These are phyloP conservation scores for Chrysopogon serrulatus DNA, from an alignment of 176 grass and related monocot species.

Conservation along the genomic window DNA sequence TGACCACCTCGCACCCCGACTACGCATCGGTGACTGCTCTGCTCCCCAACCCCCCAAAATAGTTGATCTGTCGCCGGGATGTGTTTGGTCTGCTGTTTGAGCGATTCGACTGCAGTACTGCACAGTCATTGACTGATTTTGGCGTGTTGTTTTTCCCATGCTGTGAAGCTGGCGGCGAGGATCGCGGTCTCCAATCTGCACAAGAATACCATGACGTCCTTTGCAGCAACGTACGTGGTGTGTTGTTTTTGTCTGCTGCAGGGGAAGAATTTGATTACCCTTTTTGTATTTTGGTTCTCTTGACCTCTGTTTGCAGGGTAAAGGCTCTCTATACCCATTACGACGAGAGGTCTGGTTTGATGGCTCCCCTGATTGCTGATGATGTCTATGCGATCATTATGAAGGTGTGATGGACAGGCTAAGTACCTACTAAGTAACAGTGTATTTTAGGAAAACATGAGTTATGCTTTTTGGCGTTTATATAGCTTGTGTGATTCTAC, in stretches of 20 bases:
- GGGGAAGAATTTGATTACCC: background rate
- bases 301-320: constrained; percentile 39
- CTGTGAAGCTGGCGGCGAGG: constrained; percentile 73
- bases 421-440: background rate
- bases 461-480: background rate
- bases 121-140: background rate
- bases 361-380: constrained; percentile 76
- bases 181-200: constrained; percentile 91
- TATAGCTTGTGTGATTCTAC: background rate
- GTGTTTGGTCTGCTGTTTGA: background rate
- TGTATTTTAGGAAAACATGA: background rate
- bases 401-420: constrained; percentile 33
- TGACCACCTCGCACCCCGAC: constrained; percentile 54
- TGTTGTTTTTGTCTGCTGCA: background rate
- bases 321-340: constrained; percentile 56
- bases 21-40: constrained; percentile 43
- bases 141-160: background rate
- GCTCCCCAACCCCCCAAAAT: background rate
- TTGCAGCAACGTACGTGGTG: constrained; percentile 62
- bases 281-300: background rate
- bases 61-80: background rate
- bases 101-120: background rate
- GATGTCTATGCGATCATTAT: constrained; percentile 69
- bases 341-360: constrained; percentile 60
- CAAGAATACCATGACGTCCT: constrained; percentile 78